Evolutionary conservation across 371 early-diverging fungal genomes (phyloP).

Genomic region (Batkoa obscura): DNA sequence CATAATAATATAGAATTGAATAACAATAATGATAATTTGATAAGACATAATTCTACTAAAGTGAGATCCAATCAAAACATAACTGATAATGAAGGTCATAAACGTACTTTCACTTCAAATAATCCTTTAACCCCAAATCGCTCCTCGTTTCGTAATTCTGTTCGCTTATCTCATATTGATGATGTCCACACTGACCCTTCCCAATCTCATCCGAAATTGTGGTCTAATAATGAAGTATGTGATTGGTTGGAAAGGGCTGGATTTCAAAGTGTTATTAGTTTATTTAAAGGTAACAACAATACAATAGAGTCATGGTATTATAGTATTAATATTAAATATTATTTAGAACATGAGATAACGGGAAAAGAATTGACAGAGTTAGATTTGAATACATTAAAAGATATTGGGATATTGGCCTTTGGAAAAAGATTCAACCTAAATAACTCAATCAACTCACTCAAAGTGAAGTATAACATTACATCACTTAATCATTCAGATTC

Average conservation of each 20-base stretch:
- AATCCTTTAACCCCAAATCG: conserved; percentile 1
- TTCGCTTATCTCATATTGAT: background rate
- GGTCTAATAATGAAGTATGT: conserved; percentile 37
- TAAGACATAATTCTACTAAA: no score
- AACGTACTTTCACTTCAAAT: background rate
- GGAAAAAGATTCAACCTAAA: conserved; percentile 46
- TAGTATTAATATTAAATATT: background rate
- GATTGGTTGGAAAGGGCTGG: conserved; percentile 34
- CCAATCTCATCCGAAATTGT: conserved; percentile 16
- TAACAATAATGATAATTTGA: no score
- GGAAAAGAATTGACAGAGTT: conserved; percentile 42
- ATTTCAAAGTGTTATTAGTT: conserved; percentile 22
- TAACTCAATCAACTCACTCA: conserved; percentile 30
- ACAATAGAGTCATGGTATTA: background rate
- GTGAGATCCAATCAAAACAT: background rate
- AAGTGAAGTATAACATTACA: conserved; percentile 12
- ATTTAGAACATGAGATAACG: conserved; percentile 33
- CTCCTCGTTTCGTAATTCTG: conserved; percentile 2
- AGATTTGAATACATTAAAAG: conserved; percentile 39
- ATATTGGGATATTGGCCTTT: conserved; percentile 38
- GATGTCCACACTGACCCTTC: background rate
- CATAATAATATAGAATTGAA: background rate
- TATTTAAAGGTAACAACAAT: conserved; percentile 21
- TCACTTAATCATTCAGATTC: background rate
- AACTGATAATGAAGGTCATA: background rate